phyloP scores from a whole-genome alignment of 2,329 filamentous ascomycete species.

The Fusarium anguioides region DNA sequence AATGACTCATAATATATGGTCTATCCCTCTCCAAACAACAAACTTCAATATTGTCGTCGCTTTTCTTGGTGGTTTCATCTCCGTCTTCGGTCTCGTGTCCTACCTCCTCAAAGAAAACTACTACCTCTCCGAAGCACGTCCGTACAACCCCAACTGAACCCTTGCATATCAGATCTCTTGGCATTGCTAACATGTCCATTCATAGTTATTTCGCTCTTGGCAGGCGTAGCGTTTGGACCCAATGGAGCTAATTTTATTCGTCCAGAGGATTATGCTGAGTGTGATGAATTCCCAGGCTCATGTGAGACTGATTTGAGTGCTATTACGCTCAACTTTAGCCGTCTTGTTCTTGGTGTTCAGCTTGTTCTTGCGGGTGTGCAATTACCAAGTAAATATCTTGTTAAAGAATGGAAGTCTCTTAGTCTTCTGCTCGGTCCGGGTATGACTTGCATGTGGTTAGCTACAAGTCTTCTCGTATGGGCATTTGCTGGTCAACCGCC shows the following conservation, averaged over 20 bases:
- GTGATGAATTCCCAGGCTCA: slow-evolving; percentile 13
- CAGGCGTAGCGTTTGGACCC: slow-evolving; percentile 82
- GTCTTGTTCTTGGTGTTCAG: slow-evolving; percentile 89
- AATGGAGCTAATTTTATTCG: slow-evolving; percentile 80
- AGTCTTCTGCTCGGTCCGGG: slow-evolving; percentile 81
- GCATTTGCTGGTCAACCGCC: slow-evolving; percentile 75
- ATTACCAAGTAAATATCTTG: slow-evolving; percentile 83
- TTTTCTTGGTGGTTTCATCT: slow-evolving; percentile 86
- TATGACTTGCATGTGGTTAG: slow-evolving; percentile 89
- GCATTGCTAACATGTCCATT: background rate
- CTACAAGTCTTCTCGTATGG: slow-evolving; percentile 83
- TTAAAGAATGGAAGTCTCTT: slow-evolving; percentile 81
- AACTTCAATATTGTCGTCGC: slow-evolving; percentile 90
- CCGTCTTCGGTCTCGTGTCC: slow-evolving; percentile 89
- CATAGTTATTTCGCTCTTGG: slow-evolving; percentile 83
- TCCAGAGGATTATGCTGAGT: slow-evolving; percentile 77
- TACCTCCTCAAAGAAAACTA: slow-evolving; percentile 90
- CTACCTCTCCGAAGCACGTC: slow-evolving; percentile 90
- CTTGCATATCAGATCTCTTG: slow-evolving; percentile 17
- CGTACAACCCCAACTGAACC: slow-evolving; percentile 55
- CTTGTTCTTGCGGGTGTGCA: slow-evolving; percentile 90
- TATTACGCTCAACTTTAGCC: slow-evolving; percentile 85
- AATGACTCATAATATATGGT: slow-evolving; percentile 46
- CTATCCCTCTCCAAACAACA: slow-evolving; percentile 64
- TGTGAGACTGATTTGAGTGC: slow-evolving; percentile 69